These are phyloP conservation scores for Candida tropicalis DNA, from an alignment of 1,139 yeast genomes.

Conservation along the genomic window DNA sequence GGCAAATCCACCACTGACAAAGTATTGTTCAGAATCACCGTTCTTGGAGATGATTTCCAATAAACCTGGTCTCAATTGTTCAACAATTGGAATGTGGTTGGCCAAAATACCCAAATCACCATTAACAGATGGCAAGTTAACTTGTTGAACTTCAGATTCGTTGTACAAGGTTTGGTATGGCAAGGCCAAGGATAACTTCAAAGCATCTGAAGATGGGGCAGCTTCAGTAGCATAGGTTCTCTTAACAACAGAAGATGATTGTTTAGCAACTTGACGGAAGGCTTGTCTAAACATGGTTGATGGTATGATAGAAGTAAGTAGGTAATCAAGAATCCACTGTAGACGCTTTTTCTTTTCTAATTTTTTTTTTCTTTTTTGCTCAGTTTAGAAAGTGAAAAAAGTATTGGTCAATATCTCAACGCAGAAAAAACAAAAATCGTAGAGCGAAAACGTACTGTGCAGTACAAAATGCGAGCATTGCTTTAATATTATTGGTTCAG, in stretches of 20 bases:
- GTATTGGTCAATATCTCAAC: not conserved
- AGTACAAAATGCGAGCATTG: slow-evolving; percentile 8
- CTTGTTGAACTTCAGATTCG: slow-evolving; percentile 71
- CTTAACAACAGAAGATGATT: slow-evolving; percentile 61
- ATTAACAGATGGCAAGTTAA: slow-evolving; percentile 92
- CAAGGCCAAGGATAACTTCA: slow-evolving; percentile 87
- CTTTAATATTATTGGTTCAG: slow-evolving; percentile 30
- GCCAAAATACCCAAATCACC: slow-evolving; percentile 98
- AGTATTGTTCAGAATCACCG: slow-evolving; percentile 78
- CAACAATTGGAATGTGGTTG: slow-evolving; percentile 97
- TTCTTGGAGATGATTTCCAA: slow-evolving; percentile 85
- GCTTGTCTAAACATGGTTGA: slow-evolving; percentile 69
- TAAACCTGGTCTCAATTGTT: slow-evolving; percentile 95
- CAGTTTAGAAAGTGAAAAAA: slow-evolving; percentile 6
- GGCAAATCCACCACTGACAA: slow-evolving; percentile 96
- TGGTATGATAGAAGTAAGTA: not conserved
- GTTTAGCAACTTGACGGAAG: slow-evolving; percentile 67
- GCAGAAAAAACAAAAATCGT: not conserved
- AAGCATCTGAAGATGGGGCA: slow-evolving; percentile 69
- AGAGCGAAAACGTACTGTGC: not conserved
- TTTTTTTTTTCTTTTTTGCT: slow-evolving; percentile 8
- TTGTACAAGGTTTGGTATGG: slow-evolving; percentile 74
- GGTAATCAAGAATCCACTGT: not conserved
- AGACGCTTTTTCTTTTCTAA: too few relatives aligned
- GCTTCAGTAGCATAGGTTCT: slow-evolving; percentile 92